These are phyloP conservation scores for Fusarium robinianum DNA, from an alignment of 2,329 filamentous ascomycete species.

Conservation along the genomic window DNA sequence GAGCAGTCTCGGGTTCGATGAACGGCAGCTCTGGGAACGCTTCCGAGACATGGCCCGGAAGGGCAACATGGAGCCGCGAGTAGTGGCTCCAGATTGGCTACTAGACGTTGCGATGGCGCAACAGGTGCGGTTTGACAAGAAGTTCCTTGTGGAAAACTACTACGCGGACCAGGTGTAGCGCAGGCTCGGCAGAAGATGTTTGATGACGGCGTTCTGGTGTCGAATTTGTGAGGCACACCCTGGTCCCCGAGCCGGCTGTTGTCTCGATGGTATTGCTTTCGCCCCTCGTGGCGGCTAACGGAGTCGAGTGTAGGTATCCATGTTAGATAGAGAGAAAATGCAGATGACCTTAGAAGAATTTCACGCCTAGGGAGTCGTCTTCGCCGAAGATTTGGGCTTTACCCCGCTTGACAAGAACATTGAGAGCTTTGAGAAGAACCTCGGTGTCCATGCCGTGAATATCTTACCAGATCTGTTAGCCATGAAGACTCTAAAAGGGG, in stretches of 20 bases:
- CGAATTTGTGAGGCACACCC: conserved; percentile 8
- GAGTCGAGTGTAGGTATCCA: conserved; percentile 22
- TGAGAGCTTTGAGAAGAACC: conserved; percentile 77
- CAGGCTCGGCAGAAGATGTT: conserved; percentile 10
- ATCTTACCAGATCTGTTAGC: conserved; percentile 54
- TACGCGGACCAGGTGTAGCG: conserved; percentile 37
- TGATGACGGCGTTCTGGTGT: conserved; percentile 30
- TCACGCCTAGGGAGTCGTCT: conserved; percentile 87
- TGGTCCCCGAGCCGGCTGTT: conserved; percentile 13
- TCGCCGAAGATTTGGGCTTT: conserved; percentile 93
- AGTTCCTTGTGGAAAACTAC: conserved; percentile 59
- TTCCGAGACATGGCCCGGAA: conserved; percentile 80
- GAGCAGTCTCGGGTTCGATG: conserved; percentile 67
- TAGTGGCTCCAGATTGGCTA: conserved; percentile 88
- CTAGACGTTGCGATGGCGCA: conserved; percentile 89
- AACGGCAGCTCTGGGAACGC: conserved; percentile 75
- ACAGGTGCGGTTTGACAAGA: conserved; percentile 68
- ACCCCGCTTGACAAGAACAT: conserved; percentile 82
- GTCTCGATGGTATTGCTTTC: conserved; percentile 7
- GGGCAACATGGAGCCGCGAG: conserved; percentile 76
- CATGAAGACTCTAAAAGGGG: not conserved
- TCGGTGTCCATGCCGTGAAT: conserved; percentile 88
- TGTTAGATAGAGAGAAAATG: conserved; percentile 18
- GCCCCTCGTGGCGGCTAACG: not conserved
- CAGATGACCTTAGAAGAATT: conserved; percentile 77